Evolutionary conservation across 345 rosid genomes (phyloP).

Genomic region (Lenwebbia sp.): DNA sequence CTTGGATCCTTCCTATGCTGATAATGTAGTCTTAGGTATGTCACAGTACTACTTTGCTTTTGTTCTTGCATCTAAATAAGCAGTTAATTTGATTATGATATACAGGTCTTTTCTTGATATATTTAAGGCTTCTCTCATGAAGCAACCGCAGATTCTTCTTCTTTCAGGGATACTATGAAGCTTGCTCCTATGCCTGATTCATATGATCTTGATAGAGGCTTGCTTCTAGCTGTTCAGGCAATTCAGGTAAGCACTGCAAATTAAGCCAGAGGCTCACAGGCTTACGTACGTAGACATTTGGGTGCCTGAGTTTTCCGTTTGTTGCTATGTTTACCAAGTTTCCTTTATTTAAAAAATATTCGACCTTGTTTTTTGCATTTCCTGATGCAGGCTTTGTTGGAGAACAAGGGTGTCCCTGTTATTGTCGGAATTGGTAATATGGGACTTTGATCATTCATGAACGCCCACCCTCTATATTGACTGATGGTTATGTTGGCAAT

Average conservation of each 20-base stretch:
- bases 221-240: constrained; percentile 98
- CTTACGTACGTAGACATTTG: not conserved
- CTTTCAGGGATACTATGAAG: constrained; percentile 85
- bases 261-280: constrained; percentile 1
- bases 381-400: constrained; percentile 79
- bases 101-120: not conserved
- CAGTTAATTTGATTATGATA: not conserved
- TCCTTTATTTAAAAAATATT: not conserved
- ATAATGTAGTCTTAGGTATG: constrained; percentile 53
- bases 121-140: constrained; percentile 77
- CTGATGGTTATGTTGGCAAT: not conserved
- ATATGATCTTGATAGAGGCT: constrained; percentile 91
- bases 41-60: constrained; percentile 1
- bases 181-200: constrained; percentile 98
- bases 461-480: not conserved
- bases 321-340: not conserved
- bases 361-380: not conserved
- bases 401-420: constrained; percentile 77
- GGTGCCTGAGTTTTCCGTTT: not conserved
- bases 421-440: constrained; percentile 92
- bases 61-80: not conserved
- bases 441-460: not conserved
- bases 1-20: constrained; percentile 41
- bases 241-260: constrained; percentile 59
- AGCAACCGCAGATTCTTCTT: constrained; percentile 92